Percentiles rank a stretch among this genome's conserved stretches.
Evolutionary conservation across 2,329 filamentous ascomycete genomes (phyloP).

Genomic region (Chrysosphaeria jannelii): DNA sequence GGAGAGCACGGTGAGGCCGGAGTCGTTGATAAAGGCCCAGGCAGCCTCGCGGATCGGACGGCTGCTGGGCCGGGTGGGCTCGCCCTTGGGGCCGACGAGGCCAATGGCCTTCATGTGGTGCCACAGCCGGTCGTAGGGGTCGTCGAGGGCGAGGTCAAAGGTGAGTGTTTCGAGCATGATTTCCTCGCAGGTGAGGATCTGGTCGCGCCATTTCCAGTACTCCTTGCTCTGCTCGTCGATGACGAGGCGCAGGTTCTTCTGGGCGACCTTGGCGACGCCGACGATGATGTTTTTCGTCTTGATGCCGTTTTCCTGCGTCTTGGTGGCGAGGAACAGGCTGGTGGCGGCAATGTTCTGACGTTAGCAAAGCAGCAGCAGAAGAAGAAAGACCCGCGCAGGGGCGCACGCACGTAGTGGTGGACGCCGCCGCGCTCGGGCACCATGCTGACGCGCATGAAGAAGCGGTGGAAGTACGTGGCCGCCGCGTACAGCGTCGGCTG

Average conservation of each 20-base stretch:
- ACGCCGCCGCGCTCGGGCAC: conserved; percentile 45
- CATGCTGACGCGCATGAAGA: conserved; percentile 75
- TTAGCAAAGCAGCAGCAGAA: neutral
- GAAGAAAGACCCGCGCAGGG: conserved; percentile 1
- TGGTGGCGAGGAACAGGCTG: conserved; percentile 76
- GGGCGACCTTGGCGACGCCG: conserved; percentile 74
- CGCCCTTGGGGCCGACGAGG: conserved; percentile 5
- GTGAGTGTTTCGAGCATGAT: conserved; percentile 72
- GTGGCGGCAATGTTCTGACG: conserved; percentile 57
- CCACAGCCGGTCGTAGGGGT: conserved; percentile 63
- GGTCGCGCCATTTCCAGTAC: conserved; percentile 94
- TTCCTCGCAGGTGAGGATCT: conserved; percentile 76
- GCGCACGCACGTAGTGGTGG: conserved; percentile 52
- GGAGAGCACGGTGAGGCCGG: conserved; percentile 56
- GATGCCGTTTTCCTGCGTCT: conserved; percentile 87
- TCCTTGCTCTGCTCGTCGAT: conserved; percentile 96
- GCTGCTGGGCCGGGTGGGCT: no score
- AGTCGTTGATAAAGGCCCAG: conserved; percentile 88
- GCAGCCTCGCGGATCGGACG: conserved; percentile 5
- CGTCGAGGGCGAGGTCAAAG: conserved; percentile 76
- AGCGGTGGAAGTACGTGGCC: conserved; percentile 81
- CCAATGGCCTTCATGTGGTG: conserved; percentile 25
- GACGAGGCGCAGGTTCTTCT: conserved; percentile 70
- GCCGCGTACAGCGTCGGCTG: conserved; percentile 82
- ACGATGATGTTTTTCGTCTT: conserved; percentile 90